Evolutionary conservation across 495 filamentous ascomycete genomes (phyloP), one percentile per base, ranked within the genome.

Genomic region (Neurospora sp.): DNA sequence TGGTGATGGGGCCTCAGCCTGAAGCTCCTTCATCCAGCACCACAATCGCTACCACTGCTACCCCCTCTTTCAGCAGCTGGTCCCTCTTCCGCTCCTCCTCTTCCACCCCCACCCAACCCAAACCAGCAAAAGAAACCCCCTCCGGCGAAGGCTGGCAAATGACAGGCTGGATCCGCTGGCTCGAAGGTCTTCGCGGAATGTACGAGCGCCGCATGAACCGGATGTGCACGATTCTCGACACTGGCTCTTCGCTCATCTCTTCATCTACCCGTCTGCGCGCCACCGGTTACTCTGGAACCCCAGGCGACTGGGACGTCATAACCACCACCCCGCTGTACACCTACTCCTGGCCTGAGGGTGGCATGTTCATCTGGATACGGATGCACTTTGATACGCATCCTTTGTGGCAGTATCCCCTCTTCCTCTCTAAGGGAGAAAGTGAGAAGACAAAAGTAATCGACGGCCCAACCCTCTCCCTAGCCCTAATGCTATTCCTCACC

Each of bases 361-460:
- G 95, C 75, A 97, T 97, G 94, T 97, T 97, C 79, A 81, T 96
- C 31, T 98, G 94, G 94, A 75, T 97, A 0, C 84, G 88, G 24
- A 76, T 96, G 31, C 80, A 87, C 62, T 88, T 95, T 73, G 85
- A 90, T 15, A 83, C 82, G 0, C 94, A 98, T 76, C 93, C 94
- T 10, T 84, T 97, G 28, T 88, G 81, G 43, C 82, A 84, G 8
- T 81, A 82, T 4, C 24, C 70, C 3, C 7, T 54, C 1, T 66
- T 39, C 15, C 5, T 37, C 34, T 4, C 66, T 0, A 5, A 28
- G 17, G 54, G 28, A 2, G 28, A 19, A 8, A 0, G 24, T 0
- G 48, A 62, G 1, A 66, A 66, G 0, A 66, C 54, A 0, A 66
- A 36, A 71, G 42, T 79, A 11, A 71, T 88, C 48, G 71, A 79